phyloP scores from a whole-genome alignment of 805 yeast genomes.

The Spathaspora hagerdaliae region DNA sequence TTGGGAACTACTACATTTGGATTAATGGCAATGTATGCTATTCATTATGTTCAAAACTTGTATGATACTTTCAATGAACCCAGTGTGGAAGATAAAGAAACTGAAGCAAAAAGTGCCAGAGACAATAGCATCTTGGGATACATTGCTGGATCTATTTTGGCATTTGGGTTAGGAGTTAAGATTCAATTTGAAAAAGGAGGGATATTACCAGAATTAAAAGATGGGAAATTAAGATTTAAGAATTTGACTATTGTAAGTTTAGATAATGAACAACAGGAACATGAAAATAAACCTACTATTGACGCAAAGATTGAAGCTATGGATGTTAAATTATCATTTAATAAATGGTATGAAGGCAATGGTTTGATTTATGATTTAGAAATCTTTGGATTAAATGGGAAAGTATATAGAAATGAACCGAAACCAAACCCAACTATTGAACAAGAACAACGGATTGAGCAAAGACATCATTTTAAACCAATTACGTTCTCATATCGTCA shows the following conservation, averaged over 20 bases:
- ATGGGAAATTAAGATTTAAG: conserved; percentile 46
- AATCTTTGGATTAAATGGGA: conserved; percentile 45
- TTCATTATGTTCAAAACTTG: conserved; percentile 33
- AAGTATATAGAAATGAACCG: conserved; percentile 13
- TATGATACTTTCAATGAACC: conserved; percentile 13
- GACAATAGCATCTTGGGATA: conserved; percentile 29
- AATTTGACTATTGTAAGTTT: conserved; percentile 26
- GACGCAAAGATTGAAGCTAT: conserved; percentile 38
- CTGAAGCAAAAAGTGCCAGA: conserved; percentile 1
- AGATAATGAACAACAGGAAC: conserved; percentile 9
- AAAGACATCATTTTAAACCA: conserved; percentile 8
- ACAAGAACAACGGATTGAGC: neutral
- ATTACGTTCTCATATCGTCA: conserved; percentile 11
- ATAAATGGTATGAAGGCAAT: conserved; percentile 53
- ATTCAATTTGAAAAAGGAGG: conserved; percentile 35
- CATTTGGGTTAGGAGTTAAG: conserved; percentile 35
- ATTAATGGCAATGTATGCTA: conserved; percentile 42
- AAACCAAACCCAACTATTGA: conserved; percentile 3
- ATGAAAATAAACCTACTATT: conserved; percentile 13
- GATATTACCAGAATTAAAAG: conserved; percentile 41
- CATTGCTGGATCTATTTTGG: conserved; percentile 32
- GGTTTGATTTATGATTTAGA: conserved; percentile 50
- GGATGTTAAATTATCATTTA: conserved; percentile 44
- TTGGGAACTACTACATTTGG: conserved; percentile 58
- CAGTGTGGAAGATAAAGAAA: conserved; percentile 2